Base-by-base conservation (phyloP, 129 eudicot genomes). In the Helianthus annuus region DNA sequence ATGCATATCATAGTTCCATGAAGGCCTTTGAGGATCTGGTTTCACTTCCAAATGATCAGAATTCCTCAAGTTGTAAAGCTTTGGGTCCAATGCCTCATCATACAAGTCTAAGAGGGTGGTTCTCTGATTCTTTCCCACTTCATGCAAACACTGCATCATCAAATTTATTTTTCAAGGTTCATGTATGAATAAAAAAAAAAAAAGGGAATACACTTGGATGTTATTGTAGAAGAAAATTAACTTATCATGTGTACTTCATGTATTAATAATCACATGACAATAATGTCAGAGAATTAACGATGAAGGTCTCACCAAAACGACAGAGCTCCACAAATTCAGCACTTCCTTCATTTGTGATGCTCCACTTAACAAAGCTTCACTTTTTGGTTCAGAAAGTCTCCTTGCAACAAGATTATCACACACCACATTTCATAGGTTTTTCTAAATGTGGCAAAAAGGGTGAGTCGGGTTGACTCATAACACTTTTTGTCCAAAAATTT, bases 71-170 rank as follows among this genome's bases (percentile, higher is more conserved):
- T 78, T 75, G 51, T 40, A 69, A 56, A 74, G 59, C 66, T 83
- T 82, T 60, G 97, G 96, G 81, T 90, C 86, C 57, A 90, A 84
- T 12, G 83, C 82, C 81, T 94, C 96, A 42, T 81, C 69, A 76
- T 85, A 88, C 69, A 90, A 74, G 70, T 94, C 96, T 39, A 94
- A 78, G 68, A 94, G 78, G 64, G 79, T 73, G 46, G 80, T 66
- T 66, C 86, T 86, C 42, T 69, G 78, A 68, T 53, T 53, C 84
- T 81, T 86, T 78, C 87, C 96, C 44, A 78, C 96, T 84, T 86
- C 97, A 64, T 83, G 79, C 66, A 90, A 78, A 60, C 98, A 85
- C 98, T 93, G 88, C 80, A 76, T 42, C 14, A 46, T 71, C 17
- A 79, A 5, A 51, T 32, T 76, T 62, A 24, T 16, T 36, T 51